Base-by-base conservation (phyloP, 495 filamentous ascomycete species). In the Annulohypoxylon maeteangense region DNA sequence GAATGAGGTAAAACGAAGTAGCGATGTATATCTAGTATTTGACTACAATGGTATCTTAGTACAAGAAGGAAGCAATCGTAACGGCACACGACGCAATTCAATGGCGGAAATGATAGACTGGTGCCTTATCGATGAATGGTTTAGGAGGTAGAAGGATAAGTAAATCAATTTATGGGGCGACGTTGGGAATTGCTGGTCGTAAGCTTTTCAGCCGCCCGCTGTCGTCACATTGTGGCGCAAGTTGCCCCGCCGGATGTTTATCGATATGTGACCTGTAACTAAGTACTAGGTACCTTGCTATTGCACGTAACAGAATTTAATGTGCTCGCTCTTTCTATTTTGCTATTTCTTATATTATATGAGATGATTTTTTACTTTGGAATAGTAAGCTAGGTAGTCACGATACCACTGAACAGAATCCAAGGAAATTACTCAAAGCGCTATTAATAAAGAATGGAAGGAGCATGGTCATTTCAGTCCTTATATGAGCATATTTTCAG, bases 151-250 rank as follows among this genome's bases (percentile, higher is more conserved):
- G 60, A 64, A 69, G 48, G 48, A n/a, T 29, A 53, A 31, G 23
- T n/a, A 22, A 59, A 27, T 51, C 16, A 55, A 60, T 54, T 62
- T 48, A 62, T 54, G 45, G 44, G 34, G 7, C 31, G 54, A 40
- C 20, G 54, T 57, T 57, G n/a, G 45, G 20, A 67, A 44, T 51
- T 42, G 23, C 18, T 57, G 58, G 40, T 34, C 40, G 42, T 58
- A 50, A 38, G 50, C 31, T 62, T 66, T 38, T 54, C 38, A 71
- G 68, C 64, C 58, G 59, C 59, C 4, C 54, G 38, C 34, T 68
- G 64, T 68, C 70, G 70, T 72, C 70, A 72, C 70, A 34, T 55
- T 72, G 70, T 72, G 70, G 70, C 70, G 44, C 55, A 67, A 60
- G 36, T 18, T 58, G 45, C 20, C 58, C 57, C 59, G 12, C 58